phyloP scores from a whole-genome alignment of 192 early-diverging fungal genomes.

The Fimicolochytrium jonesii region DNA sequence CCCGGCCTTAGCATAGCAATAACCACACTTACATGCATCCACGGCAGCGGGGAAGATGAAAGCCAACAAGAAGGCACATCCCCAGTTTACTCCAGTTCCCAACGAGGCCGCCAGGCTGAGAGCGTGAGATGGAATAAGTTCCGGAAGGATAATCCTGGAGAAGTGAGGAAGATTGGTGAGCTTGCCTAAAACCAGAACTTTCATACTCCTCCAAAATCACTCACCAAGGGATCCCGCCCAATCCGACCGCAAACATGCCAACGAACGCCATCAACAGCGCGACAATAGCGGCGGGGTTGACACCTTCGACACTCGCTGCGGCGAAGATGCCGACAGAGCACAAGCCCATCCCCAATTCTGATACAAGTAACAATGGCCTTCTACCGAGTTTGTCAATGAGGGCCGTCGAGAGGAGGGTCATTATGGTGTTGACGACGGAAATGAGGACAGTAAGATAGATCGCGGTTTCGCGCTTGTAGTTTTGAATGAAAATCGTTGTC shows the following conservation, averaged over 20 bases:
- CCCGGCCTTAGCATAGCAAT: background rate
- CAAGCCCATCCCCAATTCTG: conserved; percentile 55
- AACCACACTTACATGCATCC: conserved; percentile 25
- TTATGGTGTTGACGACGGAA: conserved; percentile 53
- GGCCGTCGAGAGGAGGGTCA: conserved; percentile 61
- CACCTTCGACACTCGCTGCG: conserved; percentile 22
- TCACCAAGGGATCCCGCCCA: conserved; percentile 83
- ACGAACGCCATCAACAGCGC: conserved; percentile 62
- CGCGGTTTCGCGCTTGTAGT: conserved; percentile 41
- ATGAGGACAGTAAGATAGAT: conserved; percentile 60
- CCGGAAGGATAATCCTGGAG: conserved; percentile 58
- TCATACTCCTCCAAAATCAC: background rate
- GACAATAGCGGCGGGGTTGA: conserved; percentile 39
- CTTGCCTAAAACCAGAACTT: background rate
- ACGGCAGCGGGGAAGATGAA: conserved; percentile 59
- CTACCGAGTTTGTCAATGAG: conserved; percentile 66
- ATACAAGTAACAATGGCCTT: conserved; percentile 57
- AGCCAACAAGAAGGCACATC: conserved; percentile 56
- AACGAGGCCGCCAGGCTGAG: conserved; percentile 65
- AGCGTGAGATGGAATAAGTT: conserved; percentile 72
- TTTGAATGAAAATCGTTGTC: conserved; percentile 72
- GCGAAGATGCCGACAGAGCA: conserved; percentile 62
- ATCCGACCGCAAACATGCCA: conserved; percentile 70
- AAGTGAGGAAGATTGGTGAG: background rate
- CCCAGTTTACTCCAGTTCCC: conserved; percentile 74